Conservation (phyloP, 1,284 basidiomycete species). For the Sanghuangporus sanghuang region DNA sequence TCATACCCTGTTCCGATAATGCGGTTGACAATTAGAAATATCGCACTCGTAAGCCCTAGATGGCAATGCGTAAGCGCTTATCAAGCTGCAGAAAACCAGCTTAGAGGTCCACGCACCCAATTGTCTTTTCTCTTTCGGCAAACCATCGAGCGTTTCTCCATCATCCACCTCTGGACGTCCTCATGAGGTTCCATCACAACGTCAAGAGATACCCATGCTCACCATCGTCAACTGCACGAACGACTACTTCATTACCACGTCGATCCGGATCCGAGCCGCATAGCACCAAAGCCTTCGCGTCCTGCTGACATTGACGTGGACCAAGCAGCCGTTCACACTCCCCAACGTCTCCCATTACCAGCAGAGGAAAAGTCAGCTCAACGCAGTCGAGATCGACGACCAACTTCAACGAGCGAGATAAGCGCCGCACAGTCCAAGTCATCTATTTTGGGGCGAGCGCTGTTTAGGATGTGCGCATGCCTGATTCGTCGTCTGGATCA, state of each 20-base stretch:
- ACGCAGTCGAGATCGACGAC: too few relatives aligned
- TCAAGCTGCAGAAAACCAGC: not conserved
- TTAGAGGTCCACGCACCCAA: constrained; percentile 18
- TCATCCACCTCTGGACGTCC: too few relatives aligned
- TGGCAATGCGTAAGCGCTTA: not conserved
- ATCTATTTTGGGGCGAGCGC: not conserved
- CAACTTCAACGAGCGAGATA: not conserved
- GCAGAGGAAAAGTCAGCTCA: not conserved
- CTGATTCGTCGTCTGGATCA: not conserved
- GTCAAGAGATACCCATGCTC: constrained; percentile 18
- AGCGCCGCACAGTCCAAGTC: not conserved
- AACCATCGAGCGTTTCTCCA: too few relatives aligned
- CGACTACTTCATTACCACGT: not conserved
- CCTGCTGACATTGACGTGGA: not conserved
- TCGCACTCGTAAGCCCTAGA: constrained; percentile 50
- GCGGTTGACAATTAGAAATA: constrained; percentile 72
- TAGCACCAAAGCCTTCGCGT: not conserved
- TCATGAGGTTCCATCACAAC: constrained; percentile 7
- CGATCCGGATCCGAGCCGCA: not conserved
- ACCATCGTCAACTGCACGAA: not conserved
- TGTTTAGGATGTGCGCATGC: not conserved
- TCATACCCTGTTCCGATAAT: constrained; percentile 71
- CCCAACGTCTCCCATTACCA: not conserved
- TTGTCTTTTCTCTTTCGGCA: constrained; percentile 20
- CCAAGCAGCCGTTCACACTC: not conserved